Conservation (phyloP, 73 alveolate species). For the Symbiodinium natans region DNA sequence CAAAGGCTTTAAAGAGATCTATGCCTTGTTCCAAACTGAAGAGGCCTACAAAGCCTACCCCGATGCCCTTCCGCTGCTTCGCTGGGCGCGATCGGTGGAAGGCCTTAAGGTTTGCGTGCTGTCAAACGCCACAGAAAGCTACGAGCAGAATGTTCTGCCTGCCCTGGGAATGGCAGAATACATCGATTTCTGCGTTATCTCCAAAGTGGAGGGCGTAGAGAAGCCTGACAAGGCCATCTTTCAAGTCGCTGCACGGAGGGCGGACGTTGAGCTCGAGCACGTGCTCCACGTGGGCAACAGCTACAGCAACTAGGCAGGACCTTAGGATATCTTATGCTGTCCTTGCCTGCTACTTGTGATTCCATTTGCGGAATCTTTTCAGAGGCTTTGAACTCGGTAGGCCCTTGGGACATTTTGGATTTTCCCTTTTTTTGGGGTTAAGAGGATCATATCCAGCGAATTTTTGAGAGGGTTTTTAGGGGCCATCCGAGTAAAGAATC, state of each 20-base stretch:
- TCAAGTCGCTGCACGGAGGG: background rate
- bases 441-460: too few species aligned
- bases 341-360: too few species aligned
- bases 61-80: conserved; percentile 12
- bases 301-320: too few species aligned
- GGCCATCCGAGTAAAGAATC: too few species aligned
- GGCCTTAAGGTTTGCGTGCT: conserved; percentile 25
- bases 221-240: conserved; percentile 18
- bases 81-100: conserved; percentile 21
- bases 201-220: conserved; percentile 24
- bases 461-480: too few species aligned
- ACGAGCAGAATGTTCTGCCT: conserved; percentile 18
- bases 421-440: too few species aligned
- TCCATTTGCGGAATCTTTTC: too few species aligned
- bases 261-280: background rate
- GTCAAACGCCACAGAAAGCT: conserved; percentile 46
- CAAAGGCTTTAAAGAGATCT: background rate
- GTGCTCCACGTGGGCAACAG: conserved; percentile 17
- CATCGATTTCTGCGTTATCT: background rate
- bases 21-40: background rate
- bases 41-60: conserved; percentile 13
- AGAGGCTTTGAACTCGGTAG: too few species aligned
- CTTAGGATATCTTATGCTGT: too few species aligned
- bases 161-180: conserved; percentile 16
- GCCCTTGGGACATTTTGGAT: too few species aligned